Percentiles rank a stretch among this genome's conserved stretches.
Evolutionary conservation across 1,284 basidiomycete genomes (phyloP).

Genomic region (Puccinia triticina): DNA sequence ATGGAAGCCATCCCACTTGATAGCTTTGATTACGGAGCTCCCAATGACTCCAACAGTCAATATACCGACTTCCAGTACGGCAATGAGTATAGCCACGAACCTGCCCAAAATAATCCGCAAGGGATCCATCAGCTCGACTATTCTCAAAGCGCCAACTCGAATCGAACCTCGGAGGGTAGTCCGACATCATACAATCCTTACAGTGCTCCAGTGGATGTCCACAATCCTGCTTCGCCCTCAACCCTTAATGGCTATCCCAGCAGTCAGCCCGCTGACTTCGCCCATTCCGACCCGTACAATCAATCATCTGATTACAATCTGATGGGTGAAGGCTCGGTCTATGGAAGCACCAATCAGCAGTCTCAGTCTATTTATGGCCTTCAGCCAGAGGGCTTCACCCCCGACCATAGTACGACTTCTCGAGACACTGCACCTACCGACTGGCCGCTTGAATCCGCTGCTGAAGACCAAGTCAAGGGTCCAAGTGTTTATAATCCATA

Average conservation of each 20-base stretch:
- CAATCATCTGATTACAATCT: conserved; percentile 12
- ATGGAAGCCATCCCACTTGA: not conserved
- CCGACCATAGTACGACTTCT: not conserved
- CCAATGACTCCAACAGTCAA: conserved; percentile 11
- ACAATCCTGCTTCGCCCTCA: not conserved
- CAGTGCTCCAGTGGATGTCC: not conserved
- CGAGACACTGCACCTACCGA: not conserved
- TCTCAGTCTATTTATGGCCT: not conserved
- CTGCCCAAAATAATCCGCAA: conserved; percentile 12
- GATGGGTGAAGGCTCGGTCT: conserved; percentile 18
- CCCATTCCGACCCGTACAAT: not conserved
- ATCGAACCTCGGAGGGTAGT: not conserved
- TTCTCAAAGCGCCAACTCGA: not conserved
- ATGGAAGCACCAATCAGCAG: not conserved
- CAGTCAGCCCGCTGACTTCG: conserved; percentile 23
- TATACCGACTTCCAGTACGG: conserved; percentile 4
- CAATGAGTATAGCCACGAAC: not conserved
- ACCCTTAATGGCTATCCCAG: not conserved
- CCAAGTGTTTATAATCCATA: conserved; percentile 22
- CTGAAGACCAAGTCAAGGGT: not conserved
- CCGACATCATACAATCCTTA: conserved; percentile 11
- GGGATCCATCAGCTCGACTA: not conserved
- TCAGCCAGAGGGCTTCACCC: conserved; percentile 11
- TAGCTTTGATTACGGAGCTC: conserved; percentile 11
- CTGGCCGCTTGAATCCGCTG: not conserved